Percentiles rank a stretch among this genome's conserved stretches.
phyloP scores from a whole-genome alignment of 140 eudicot species.

The Bidens hawaiensis region DNA sequence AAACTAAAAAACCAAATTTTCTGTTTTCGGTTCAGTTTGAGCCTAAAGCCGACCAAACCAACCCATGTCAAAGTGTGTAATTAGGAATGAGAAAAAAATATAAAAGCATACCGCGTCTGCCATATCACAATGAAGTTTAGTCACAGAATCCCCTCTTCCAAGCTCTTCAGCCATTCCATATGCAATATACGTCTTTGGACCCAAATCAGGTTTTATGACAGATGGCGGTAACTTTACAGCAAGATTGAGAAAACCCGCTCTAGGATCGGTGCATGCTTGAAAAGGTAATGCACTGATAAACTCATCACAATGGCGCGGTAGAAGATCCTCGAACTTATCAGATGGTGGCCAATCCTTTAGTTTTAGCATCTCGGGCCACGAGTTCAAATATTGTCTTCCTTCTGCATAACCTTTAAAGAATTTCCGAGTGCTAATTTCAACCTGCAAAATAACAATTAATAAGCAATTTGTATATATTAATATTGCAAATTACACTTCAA shows the following conservation, averaged over 20 bases:
- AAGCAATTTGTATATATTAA: background rate
- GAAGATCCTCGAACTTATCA: conserved; percentile 65
- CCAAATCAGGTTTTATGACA: conserved; percentile 69
- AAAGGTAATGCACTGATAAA: conserved; percentile 73
- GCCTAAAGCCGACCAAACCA: no score
- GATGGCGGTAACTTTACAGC: conserved; percentile 59
- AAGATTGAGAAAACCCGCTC: conserved; percentile 65
- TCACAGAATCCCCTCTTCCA: conserved; percentile 90
- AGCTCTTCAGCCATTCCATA: conserved; percentile 77
- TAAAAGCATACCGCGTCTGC: conserved; percentile 69
- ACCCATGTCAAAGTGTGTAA: no score
- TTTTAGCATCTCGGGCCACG: conserved; percentile 92
- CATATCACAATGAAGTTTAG: conserved; percentile 91
- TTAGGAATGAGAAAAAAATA: background rate
- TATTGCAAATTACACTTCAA: background rate
- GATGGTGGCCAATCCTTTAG: conserved; percentile 91
- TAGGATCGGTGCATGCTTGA: conserved; percentile 68
- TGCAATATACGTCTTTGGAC: conserved; percentile 86
- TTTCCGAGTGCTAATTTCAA: conserved; percentile 53
- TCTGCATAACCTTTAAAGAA: conserved; percentile 70
- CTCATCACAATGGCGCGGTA: conserved; percentile 85
- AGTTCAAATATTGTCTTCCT: conserved; percentile 60
- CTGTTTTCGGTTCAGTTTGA: no score
- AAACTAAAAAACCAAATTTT: no score
- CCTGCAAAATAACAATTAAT: conserved; percentile 37